Base-by-base conservation (phyloP, 179 eudicot species). In the Monotropa hypopitys region DNA sequence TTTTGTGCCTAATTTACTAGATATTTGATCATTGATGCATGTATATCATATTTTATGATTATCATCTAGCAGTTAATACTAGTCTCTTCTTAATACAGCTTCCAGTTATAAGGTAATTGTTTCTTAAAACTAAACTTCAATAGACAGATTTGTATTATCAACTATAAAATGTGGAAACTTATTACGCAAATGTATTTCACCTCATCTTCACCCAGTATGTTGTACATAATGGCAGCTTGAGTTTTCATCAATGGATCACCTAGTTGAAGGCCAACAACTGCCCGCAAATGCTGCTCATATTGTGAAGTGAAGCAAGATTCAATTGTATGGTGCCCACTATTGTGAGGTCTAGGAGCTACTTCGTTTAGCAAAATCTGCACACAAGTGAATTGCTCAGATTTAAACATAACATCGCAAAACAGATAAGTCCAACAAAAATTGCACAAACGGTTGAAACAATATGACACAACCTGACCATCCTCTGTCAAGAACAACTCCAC, bases 281-380 rank as follows among this genome's bases (percentile, higher is more conserved):
- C 98, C 70, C 97, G 85, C 79, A 94, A 84, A 78, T 94, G 97
- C 81, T 94, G 97, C 88, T 94, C 97, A 79, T 47, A 94, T 81
- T 94, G 98, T 78, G 97, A 94, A 67, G 97, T 94, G 69, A 80
- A 92, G 80, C 98, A 92, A 23, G 97, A 75, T 79, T 94, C 98
- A 57, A 94, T 94, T n/a, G 97, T 91, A 73, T 94, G 98, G 83
- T 94, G 98, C 69, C 98, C 98, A 74, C 95, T 94, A 63, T 94
- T 94, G 81, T 94, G 98, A 78, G 98, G 97, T 79, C 98, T 88
- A 30, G 98, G 98, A 70, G 98, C 98, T 77, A 94, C 97, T 88
- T 94, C 98, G 85, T 94, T 94, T 66, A 94, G 85, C 78, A 94
- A 80, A 87, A 94, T 87, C 97, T 94, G 88, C 50, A 2, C 72